A percentile compares a stretch with the other conserved stretches of the same genome.
Conservation (phyloP, 345 rosid genomes). For the Brassica incana region DNA sequence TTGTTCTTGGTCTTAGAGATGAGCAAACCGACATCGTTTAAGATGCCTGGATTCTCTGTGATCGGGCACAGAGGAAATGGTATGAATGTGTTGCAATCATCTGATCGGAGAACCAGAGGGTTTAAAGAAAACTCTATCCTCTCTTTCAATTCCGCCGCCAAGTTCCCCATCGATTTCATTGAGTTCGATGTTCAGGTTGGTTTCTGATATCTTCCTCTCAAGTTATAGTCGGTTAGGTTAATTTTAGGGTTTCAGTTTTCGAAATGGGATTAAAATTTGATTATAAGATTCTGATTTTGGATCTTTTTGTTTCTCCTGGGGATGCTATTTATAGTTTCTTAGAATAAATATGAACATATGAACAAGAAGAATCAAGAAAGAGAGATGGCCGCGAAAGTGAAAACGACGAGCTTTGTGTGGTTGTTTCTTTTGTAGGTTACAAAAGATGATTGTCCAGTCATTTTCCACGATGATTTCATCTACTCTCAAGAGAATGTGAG, state of each 20-base stretch:
- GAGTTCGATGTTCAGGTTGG: slow-evolving; percentile 99
- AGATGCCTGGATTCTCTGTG: slow-evolving; percentile 64
- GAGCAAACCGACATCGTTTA: slow-evolving; percentile 47
- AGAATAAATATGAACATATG: slow-evolving; percentile 9
- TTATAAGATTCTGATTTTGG: slow-evolving; percentile 22
- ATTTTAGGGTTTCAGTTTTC: neutral
- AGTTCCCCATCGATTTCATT: slow-evolving; percentile 68
- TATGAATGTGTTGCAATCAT: slow-evolving; percentile 66
- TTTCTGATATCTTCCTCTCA: neutral
- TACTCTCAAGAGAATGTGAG: slow-evolving; percentile 81
- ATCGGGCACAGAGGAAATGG: slow-evolving; percentile 94
- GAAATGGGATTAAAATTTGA: too few species aligned
- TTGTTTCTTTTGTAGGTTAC: slow-evolving; percentile 84
- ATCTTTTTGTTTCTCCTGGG: neutral
- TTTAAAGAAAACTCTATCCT: slow-evolving; percentile 75
- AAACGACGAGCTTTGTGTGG: slow-evolving; percentile 38
- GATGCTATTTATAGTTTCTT: slow-evolving; percentile 20
- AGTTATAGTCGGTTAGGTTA: neutral
- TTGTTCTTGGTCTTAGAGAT: slow-evolving; percentile 14
- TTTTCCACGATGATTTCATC: slow-evolving; percentile 88
- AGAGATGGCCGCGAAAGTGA: slow-evolving; percentile 27
- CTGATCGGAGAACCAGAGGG: slow-evolving; percentile 64
- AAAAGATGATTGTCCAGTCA: slow-evolving; percentile 81
- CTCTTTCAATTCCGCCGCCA: slow-evolving; percentile 79
- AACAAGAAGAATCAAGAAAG: slow-evolving; percentile 31